Evolutionary conservation across 108 stramenopile genomes (phyloP).

Genomic region (Fragilaria crotonensis): DNA sequence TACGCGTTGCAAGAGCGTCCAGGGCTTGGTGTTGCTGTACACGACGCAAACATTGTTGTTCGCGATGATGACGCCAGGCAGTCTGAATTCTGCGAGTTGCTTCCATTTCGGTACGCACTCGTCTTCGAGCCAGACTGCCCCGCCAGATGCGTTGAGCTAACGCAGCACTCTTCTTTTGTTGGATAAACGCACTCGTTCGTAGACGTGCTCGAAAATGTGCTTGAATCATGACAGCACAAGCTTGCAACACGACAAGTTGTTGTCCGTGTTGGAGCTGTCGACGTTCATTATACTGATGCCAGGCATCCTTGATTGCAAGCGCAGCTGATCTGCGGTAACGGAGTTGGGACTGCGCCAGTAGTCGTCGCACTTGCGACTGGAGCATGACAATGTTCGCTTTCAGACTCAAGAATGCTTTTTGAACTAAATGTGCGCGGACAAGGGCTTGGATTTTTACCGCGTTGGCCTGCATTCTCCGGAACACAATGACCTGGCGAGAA

Average conservation of each 20-base stretch:
- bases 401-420: background rate
- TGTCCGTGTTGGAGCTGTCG: background rate
- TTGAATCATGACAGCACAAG: background rate
- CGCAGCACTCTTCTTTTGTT: no score
- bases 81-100: background rate
- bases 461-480: no score
- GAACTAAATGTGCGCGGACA: background rate
- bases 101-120: background rate
- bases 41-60: background rate
- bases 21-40: background rate
- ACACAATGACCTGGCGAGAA: no score
- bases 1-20: no score
- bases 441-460: background rate
- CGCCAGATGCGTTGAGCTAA: no score
- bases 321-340: background rate
- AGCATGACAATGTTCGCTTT: background rate
- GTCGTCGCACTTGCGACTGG: background rate
- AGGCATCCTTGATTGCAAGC: background rate
- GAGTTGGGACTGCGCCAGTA: background rate
- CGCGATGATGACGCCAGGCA: background rate
- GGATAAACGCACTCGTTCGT: background rate
- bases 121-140: no score
- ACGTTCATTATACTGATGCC: background rate
- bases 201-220: background rate
- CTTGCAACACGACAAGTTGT: background rate